A percentile compares a stretch with the other conserved stretches of the same genome.
Evolutionary conservation across 495 filamentous ascomycete species (phyloP).

Genomic region (Xylaria grammica): DNA sequence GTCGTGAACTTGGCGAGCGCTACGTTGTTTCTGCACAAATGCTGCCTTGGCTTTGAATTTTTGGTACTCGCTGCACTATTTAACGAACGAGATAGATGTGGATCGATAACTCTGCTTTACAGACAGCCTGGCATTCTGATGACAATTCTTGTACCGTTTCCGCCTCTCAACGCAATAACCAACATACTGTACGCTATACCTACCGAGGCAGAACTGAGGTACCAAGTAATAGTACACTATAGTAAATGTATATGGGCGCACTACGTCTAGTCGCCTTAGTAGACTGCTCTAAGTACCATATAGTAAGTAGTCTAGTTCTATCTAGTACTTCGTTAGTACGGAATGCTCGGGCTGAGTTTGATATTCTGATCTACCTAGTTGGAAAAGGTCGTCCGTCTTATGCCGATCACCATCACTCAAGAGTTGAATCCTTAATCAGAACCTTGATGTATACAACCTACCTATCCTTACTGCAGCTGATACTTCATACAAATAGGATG

Average conservation of each 20-base stretch:
- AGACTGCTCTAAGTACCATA: too few species aligned
- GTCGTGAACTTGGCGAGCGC: not conserved
- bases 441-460: not conserved
- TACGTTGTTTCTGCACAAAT: not conserved
- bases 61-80: too few species aligned
- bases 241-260: too few species aligned
- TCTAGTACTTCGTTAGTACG: too few species aligned
- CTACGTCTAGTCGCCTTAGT: too few species aligned
- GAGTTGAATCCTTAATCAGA: slow-evolving; percentile 3
- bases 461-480: too few species aligned
- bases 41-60: not conserved
- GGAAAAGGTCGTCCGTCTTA: not conserved
- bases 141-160: not conserved
- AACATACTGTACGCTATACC: too few species aligned
- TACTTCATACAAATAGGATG: not conserved
- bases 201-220: too few species aligned
- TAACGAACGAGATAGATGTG: too few species aligned
- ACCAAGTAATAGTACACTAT: too few species aligned
- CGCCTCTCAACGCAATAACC: not conserved
- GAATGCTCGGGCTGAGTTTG: not conserved
- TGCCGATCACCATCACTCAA: slow-evolving; percentile 11
- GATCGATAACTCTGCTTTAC: too few species aligned
- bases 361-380: not conserved
- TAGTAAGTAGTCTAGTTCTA: too few species aligned
- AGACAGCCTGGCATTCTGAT: not conserved